Evolutionary conservation across 2,329 filamentous ascomycete species (phyloP), one percentile per base, ranked within the genome.

Genomic region (Volutella citrinella): DNA sequence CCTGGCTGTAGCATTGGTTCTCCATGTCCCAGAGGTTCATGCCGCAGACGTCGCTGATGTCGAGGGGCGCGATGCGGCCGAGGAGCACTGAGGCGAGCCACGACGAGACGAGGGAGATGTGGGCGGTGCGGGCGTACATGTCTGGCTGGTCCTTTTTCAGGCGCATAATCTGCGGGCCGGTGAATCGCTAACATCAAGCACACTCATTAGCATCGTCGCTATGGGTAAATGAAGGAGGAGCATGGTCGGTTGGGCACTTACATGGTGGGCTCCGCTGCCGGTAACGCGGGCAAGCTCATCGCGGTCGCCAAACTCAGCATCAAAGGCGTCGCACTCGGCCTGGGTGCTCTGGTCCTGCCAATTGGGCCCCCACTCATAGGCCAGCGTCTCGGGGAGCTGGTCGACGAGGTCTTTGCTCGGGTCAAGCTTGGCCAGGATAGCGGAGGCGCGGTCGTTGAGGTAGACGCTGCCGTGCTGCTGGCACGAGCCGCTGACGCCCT

Each of bases 381-480:
- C 85, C 56, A 97, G 87, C 0, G 84, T 85, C 4, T 65, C 68
- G 9, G 68, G 63, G 17, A 97, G 68, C 65, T 95, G 89, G 40
- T 85, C 80, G 30, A 85, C 73, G 28, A 97, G 67, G 1, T 73
- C 65, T 56, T 76, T 76, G 14, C 64, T 64, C 4, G 73, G 57
- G 46, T 87, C 72, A 26, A 97, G 66, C 10, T 54, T 66, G 5
- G 59, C 65, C 26, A 97, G 72, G 26, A 84, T 55, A 7, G 62
- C 54, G 56, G 86, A 84, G 6, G 87, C 90, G 36, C 80, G 66
- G 27, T 68, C 60, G 38, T 77, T 84, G 91, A 91, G 97, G 67
- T 93, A 97, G 18, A 97, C 89, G 59, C 91, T 97, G 20, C 93
- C 93, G 63, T 97, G 93, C 70, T 98, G 93, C 76, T 97, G 94